Evolutionary conservation across 2,329 filamentous ascomycete genomes (phyloP), one percentile per base, ranked within the genome.

Genomic region (Chaetomium globosum): DNA sequence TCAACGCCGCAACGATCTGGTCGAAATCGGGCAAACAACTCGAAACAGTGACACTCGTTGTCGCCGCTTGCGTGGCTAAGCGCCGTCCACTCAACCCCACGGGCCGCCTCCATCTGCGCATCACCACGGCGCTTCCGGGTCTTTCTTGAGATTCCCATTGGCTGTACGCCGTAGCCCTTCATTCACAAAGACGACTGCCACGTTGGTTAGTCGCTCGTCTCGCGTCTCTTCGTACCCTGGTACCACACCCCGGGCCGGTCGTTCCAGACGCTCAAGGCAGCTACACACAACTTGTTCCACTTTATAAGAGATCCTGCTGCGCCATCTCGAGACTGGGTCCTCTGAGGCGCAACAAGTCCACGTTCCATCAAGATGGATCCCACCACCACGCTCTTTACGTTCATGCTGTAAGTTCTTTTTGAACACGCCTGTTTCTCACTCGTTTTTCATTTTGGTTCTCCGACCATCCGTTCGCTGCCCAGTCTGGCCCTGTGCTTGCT

Each of bases 361-460:
- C 69, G 58, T 51, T 56, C 43, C 65, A 51, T 67, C 68, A 71
- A 61, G 74, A 86, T 87, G 84, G 84, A 87, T 76, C 84, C 84
- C 61, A 81, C 81, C 51, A 89, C 87, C 26, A 88, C 88, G 65
- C 85, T 90, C 70, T 83, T 89, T 74, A 89, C 88, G 67, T 90
- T 90, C 75, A 82, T 87, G 77, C 77, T 89, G 87, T 89, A 80
- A 85, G 86, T 87, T 73, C 64, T 72, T 71, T 64, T 72, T 65
- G 65, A 43, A 5, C 46, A 65, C 58, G 51, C 59, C 68, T 33
- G 21, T 57, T 63, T 63, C 56, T 55, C 54, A 4, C 23, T 63
- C 30, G 43, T 59, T 69, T 54, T 57, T 64, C 62, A 65, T 21
- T 33, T 64, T 54, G 48, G 64, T 66, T 56, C 12, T 48, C 31